A percentile compares a stretch with the other conserved stretches of the same genome.
These are phyloP conservation scores for Actinomucor elegans DNA, from an alignment of 371 early-diverging fungal species.

Conservation along the genomic window DNA sequence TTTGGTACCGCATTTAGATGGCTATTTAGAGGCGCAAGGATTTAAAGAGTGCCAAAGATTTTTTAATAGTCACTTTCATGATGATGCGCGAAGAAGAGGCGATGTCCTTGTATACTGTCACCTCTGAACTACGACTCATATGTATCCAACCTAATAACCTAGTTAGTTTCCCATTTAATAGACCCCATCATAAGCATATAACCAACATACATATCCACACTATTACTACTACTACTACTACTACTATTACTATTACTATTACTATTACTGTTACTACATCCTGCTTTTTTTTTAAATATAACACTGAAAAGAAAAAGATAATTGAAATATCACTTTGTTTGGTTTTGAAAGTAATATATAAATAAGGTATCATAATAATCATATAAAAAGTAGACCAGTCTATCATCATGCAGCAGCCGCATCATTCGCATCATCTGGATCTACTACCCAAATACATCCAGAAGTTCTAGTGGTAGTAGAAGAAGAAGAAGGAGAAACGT, in stretches of 20 bases:
- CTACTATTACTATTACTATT: too few relatives aligned
- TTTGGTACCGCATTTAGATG: conserved; percentile 22
- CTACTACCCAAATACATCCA: conserved; percentile 48
- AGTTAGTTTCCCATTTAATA: background rate
- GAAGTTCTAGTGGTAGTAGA: conserved; percentile 11
- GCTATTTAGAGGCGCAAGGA: conserved; percentile 17
- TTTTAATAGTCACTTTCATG: conserved; percentile 88
- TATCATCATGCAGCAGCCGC: background rate
- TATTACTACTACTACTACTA: background rate
- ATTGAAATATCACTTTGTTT: conserved; percentile 1
- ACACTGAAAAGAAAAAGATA: too few relatives aligned
- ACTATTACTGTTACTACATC: background rate
- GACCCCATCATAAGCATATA: background rate
- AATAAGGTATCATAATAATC: background rate
- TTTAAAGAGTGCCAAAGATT: conserved; percentile 69
- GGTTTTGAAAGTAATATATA: background rate
- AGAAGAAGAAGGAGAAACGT: background rate
- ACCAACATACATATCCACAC: background rate
- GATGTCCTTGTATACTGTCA: conserved; percentile 76
- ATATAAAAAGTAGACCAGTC: background rate
- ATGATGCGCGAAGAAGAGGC: conserved; percentile 77
- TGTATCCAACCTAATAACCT: background rate
- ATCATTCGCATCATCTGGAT: conserved; percentile 45
- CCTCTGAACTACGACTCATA: too few relatives aligned
- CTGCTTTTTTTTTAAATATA: background rate